Evolutionary conservation across 1,284 basidiomycete species (phyloP).

Genomic region (Ceratobasidium sp.): DNA sequence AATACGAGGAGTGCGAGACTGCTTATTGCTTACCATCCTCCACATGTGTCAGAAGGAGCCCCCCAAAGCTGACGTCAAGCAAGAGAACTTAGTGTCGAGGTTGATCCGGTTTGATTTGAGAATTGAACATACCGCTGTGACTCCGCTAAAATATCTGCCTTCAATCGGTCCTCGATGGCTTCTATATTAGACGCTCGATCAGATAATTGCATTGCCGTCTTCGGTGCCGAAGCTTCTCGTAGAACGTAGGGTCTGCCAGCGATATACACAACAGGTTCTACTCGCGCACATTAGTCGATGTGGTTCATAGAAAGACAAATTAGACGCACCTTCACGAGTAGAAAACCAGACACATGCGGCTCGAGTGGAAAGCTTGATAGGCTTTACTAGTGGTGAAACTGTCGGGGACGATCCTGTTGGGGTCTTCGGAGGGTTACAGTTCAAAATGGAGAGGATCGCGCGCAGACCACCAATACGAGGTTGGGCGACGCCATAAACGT

Average conservation of each 20-base stretch:
- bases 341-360: slow-evolving; percentile 81
- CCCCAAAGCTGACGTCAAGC: slow-evolving; percentile 76
- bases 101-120: slow-evolving; percentile 21
- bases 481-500: slow-evolving; percentile 95
- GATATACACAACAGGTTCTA: slow-evolving; percentile 77
- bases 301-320: slow-evolving; percentile 45
- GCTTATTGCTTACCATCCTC: slow-evolving; percentile 74
- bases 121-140: slow-evolving; percentile 69
- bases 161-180: slow-evolving; percentile 92
- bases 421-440: slow-evolving; percentile 74
- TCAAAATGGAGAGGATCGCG: slow-evolving; percentile 90
- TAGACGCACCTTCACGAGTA: slow-evolving; percentile 77
- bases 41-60: slow-evolving; percentile 93
- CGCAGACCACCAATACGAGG: slow-evolving; percentile 94
- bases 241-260: slow-evolving; percentile 95
- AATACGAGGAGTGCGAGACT: not conserved
- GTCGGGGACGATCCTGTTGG: slow-evolving; percentile 43
- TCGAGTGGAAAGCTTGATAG: slow-evolving; percentile 61
- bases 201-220: slow-evolving; percentile 84
- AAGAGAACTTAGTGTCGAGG: not conserved
- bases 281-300: slow-evolving; percentile 6
- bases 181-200: slow-evolving; percentile 96
- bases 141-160: slow-evolving; percentile 95
- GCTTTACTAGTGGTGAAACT: slow-evolving; percentile 40
- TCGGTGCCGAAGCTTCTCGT: slow-evolving; percentile 90